Conservation (phyloP, 192 early-diverging fungal species). For the Podila epigama region DNA sequence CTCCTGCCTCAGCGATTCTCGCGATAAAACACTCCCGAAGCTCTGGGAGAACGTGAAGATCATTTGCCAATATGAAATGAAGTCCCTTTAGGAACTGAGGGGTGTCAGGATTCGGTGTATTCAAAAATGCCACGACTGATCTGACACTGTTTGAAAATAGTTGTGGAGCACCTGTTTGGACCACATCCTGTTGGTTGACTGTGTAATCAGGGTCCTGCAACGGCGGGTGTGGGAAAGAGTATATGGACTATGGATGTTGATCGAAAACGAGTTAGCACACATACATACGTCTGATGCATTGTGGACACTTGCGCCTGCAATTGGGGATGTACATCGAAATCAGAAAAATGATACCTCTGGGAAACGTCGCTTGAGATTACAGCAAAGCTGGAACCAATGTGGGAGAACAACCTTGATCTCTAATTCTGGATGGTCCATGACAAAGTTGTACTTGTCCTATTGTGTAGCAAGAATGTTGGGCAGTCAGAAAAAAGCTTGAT, state of each 20-base stretch:
- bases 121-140: constrained; percentile 18
- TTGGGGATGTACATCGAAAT: too few relatives aligned
- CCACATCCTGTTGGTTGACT: not conserved
- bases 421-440: constrained; percentile 50
- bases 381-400: constrained; percentile 76
- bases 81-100: constrained; percentile 6
- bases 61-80: constrained; percentile 10
- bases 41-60: constrained; percentile 21
- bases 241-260: constrained; percentile 21
- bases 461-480: not conserved
- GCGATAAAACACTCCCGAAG: constrained; percentile 3
- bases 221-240: constrained; percentile 42
- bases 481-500: not conserved
- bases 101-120: not conserved
- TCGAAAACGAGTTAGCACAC: constrained; percentile 6
- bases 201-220: constrained; percentile 9
- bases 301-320: too few relatives aligned
- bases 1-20: constrained; percentile 23
- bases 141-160: constrained; percentile 26
- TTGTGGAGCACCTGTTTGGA: constrained; percentile 2
- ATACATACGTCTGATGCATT: constrained; percentile 46
- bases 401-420: constrained; percentile 71
- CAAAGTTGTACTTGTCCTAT: constrained; percentile 57
- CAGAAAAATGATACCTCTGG: constrained; percentile 59
- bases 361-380: constrained; percentile 59